phyloP scores from a whole-genome alignment of 345 rosid species.

The Lepidium didymum region DNA sequence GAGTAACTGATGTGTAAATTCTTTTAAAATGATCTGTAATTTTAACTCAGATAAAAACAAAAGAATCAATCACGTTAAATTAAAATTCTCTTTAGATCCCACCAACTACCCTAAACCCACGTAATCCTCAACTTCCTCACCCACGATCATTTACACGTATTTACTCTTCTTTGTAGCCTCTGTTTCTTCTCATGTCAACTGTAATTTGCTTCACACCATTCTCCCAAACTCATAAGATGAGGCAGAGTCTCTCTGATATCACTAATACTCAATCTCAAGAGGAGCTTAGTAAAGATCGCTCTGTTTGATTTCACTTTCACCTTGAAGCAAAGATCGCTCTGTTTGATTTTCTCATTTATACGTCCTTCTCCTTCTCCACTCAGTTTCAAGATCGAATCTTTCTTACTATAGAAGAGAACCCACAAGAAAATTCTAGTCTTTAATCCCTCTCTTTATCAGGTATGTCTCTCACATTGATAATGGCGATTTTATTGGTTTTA shows the following conservation, averaged over 20 bases:
- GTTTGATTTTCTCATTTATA: background rate
- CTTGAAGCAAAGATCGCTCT: background rate
- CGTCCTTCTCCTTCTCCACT: background rate
- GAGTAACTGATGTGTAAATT: too few relatives aligned
- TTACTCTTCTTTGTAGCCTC: too few relatives aligned
- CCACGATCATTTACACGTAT: too few relatives aligned
- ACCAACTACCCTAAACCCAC: too few relatives aligned
- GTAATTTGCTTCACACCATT: too few relatives aligned
- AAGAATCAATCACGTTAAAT: too few relatives aligned
- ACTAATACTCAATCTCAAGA: slow-evolving; percentile 48
- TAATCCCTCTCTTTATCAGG: background rate
- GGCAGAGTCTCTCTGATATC: slow-evolving; percentile 55
- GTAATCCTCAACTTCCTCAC: too few relatives aligned
- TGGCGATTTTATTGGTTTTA: background rate
- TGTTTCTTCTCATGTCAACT: too few relatives aligned
- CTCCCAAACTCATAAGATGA: slow-evolving; percentile 34
- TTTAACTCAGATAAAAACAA: too few relatives aligned
- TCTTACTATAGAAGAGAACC: background rate
- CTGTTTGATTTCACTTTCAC: background rate
- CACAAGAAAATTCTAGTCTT: background rate
- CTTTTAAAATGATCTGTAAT: too few relatives aligned
- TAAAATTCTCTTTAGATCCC: too few relatives aligned
- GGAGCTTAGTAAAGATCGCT: slow-evolving; percentile 25
- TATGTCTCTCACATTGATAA: background rate
- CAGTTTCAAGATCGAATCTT: background rate